phyloP scores from a whole-genome alignment of 495 filamentous ascomycete species.

The Tuber indicum region DNA sequence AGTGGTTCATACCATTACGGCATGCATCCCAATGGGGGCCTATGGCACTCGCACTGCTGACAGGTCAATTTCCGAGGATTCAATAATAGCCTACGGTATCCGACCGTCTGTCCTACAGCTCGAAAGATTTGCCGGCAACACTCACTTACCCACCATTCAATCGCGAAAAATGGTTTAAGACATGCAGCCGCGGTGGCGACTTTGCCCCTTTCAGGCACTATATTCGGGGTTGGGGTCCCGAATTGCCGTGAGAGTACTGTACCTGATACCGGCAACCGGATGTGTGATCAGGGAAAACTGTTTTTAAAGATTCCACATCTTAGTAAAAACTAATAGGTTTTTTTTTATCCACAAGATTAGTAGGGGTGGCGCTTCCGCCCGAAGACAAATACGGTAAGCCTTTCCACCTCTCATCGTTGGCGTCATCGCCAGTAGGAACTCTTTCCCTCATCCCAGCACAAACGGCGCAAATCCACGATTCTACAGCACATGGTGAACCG shows the following conservation, averaged over 20 bases:
- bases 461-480: not conserved
- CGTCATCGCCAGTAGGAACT: not conserved
- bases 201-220: not conserved
- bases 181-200: not conserved
- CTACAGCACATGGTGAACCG: not conserved
- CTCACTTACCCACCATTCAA: not conserved
- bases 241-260: not conserved
- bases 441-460: not conserved
- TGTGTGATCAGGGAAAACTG: not conserved
- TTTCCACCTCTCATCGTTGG: not conserved
- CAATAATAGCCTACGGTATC: not conserved
- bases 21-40: not conserved
- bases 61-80: not conserved
- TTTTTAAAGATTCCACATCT: not conserved
- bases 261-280: not conserved
- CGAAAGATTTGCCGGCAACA: not conserved
- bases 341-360: not conserved
- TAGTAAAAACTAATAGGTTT: not conserved
- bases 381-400: not conserved
- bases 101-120: not conserved
- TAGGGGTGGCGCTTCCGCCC: not conserved
- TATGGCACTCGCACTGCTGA: not conserved
- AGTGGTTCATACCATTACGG: not conserved
- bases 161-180: not conserved
- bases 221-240: not conserved